Percentiles rank a stretch among this genome's conserved stretches.
Evolutionary conservation across 2,329 filamentous ascomycete species (phyloP).

Genomic region (Botrytis sinoallii): DNA sequence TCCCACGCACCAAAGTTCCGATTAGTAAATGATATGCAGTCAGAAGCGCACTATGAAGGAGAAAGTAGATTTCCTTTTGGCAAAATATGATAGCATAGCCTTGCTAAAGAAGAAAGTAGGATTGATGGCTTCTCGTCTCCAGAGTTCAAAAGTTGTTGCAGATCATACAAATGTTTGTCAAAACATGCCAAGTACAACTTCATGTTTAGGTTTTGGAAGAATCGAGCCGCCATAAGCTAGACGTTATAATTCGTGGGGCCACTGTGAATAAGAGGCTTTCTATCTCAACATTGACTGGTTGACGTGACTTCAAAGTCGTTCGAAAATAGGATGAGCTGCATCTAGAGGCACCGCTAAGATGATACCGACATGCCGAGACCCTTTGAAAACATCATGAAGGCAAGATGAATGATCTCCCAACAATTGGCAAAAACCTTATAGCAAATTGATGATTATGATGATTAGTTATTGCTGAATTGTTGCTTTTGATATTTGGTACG

Average conservation of each 20-base stretch:
- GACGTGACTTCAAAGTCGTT: slow-evolving; percentile 6
- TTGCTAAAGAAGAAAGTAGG: background rate
- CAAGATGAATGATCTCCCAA: background rate
- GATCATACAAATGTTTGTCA: background rate
- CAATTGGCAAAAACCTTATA: background rate
- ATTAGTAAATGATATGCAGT: slow-evolving; percentile 14
- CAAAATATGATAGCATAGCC: background rate
- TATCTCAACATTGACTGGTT: slow-evolving; percentile 2
- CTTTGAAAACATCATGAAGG: background rate
- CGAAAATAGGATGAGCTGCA: background rate
- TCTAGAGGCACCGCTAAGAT: background rate
- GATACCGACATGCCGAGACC: background rate
- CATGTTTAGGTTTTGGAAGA: background rate
- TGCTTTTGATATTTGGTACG: background rate
- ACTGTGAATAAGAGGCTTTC: background rate
- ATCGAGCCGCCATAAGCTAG: slow-evolving; percentile 12
- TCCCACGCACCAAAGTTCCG: background rate
- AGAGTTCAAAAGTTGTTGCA: background rate
- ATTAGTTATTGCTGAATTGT: background rate
- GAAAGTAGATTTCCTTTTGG: background rate
- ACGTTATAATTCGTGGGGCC: slow-evolving; percentile 9
- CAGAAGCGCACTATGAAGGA: background rate
- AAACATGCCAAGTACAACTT: background rate
- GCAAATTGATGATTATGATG: background rate
- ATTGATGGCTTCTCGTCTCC: slow-evolving; percentile 10